Percentiles rank a stretch among this genome's conserved stretches.
Evolutionary conservation across 2,329 filamentous ascomycete genomes (phyloP).

Genomic region (Penicillium expansum): DNA sequence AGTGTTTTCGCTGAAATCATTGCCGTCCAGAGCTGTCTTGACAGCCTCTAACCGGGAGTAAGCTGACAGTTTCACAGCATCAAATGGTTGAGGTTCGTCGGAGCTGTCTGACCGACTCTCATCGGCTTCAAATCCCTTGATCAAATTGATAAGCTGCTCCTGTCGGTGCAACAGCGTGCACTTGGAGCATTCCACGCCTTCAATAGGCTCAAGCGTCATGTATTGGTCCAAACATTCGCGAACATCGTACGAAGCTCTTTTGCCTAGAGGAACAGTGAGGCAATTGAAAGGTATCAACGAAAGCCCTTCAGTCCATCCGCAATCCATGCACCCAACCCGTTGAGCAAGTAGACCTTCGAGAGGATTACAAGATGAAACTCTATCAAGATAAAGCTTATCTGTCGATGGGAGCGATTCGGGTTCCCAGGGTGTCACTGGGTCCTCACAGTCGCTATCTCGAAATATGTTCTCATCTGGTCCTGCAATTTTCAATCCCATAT

Average conservation of each 20-base stretch:
- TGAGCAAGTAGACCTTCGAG: constrained; percentile 86
- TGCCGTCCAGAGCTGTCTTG: constrained; percentile 68
- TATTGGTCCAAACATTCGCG: constrained; percentile 80
- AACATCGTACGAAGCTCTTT: constrained; percentile 64
- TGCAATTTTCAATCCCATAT: constrained; percentile 42
- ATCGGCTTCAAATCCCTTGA: constrained; percentile 43
- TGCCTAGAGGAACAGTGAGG: constrained; percentile 77
- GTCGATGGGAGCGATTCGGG: constrained; percentile 13
- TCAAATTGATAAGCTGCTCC: constrained; percentile 50
- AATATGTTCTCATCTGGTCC: constrained; percentile 36
- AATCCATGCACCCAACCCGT: constrained; percentile 79
- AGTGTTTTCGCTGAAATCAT: constrained; percentile 73
- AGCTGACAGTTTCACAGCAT: constrained; percentile 44
- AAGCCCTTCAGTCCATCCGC: constrained; percentile 82
- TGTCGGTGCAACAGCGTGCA: constrained; percentile 71
- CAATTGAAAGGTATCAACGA: constrained; percentile 93
- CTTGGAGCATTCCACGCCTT: constrained; percentile 85
- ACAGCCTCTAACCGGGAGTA: constrained; percentile 62
- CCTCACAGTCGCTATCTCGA: constrained; percentile 19
- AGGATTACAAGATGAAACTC: constrained; percentile 61
- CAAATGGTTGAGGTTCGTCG: constrained; percentile 28
- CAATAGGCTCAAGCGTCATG: constrained; percentile 78
- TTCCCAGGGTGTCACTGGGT: constrained; percentile 7
- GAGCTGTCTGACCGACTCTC: constrained; percentile 20
- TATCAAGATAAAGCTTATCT: constrained; percentile 10